These are phyloP conservation scores for Puccinia polysora DNA, from an alignment of 1,284 basidiomycete genomes.

Conservation along the genomic window DNA sequence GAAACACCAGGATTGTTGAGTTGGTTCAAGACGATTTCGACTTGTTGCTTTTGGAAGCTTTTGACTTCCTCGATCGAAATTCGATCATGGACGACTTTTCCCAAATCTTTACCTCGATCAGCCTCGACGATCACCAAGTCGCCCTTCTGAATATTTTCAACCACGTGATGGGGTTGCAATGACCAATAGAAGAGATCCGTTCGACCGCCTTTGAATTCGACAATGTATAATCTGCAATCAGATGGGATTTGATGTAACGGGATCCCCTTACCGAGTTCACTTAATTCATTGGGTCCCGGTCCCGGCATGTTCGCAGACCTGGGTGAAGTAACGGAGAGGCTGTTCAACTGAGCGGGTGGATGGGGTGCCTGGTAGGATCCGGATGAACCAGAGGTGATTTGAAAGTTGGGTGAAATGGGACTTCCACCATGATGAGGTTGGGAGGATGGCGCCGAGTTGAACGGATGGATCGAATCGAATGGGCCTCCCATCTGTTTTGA, in stretches of 20 bases:
- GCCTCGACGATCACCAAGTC: conserved; percentile 96
- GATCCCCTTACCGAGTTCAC: conserved; percentile 80
- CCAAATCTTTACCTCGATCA: conserved; percentile 86
- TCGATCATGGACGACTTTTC: conserved; percentile 71
- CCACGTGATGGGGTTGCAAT: conserved; percentile 56
- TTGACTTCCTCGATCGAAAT: conserved; percentile 88
- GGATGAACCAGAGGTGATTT: conserved; percentile 33
- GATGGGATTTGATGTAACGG: conserved; percentile 76
- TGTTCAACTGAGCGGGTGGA: conserved; percentile 47
- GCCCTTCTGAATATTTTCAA: conserved; percentile 61
- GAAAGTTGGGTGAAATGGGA: conserved; percentile 15
- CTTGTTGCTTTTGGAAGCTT: conserved; percentile 73
- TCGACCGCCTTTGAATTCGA: conserved; percentile 93
- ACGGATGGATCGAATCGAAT: conserved; percentile 24
- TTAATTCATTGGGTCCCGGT: conserved; percentile 44
- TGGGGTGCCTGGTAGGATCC: conserved; percentile 45
- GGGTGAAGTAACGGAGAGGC: conserved; percentile 35
- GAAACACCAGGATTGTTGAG: neutral
- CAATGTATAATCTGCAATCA: conserved; percentile 80
- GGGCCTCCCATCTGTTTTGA: conserved; percentile 5
- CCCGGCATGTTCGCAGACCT: conserved; percentile 20
- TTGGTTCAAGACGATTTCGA: conserved; percentile 47
- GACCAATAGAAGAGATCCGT: conserved; percentile 89
- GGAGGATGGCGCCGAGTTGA: neutral
- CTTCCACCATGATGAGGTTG: conserved; percentile 3